phyloP scores from a whole-genome alignment of 2,329 filamentous ascomycete species.

The Pezicula rhizophila region DNA sequence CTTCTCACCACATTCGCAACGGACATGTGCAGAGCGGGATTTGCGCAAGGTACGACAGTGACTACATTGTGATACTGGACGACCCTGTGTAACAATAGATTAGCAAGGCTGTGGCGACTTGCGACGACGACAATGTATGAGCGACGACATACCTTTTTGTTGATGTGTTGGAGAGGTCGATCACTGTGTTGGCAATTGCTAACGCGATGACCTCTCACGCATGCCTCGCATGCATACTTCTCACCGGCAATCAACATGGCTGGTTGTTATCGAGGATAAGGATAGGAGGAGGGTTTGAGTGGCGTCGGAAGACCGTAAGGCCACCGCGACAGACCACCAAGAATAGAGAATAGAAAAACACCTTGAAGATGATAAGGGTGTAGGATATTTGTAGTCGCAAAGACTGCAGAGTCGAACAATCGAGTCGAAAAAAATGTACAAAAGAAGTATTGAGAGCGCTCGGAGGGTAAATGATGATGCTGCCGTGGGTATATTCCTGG shows the following conservation, averaged over 20 bases:
- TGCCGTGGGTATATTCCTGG: conserved; percentile 22
- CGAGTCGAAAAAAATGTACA: conserved; percentile 22
- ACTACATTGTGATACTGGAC: conserved; percentile 93
- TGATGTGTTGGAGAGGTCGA: conserved; percentile 86
- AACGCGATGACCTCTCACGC: conserved; percentile 95
- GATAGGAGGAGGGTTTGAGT: conserved; percentile 10
- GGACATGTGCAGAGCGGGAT: conserved; percentile 87
- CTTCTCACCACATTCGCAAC: conserved; percentile 94
- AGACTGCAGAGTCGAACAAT: conserved; percentile 28
- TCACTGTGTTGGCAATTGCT: conserved; percentile 97
- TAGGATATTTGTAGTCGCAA: conserved; percentile 22
- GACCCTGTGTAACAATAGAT: conserved; percentile 44
- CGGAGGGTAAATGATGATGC: conserved; percentile 12
- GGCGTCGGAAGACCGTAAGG: conserved; percentile 21
- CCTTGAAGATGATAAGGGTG: conserved; percentile 19
- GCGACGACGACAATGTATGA: background rate
- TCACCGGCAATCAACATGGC: conserved; percentile 84
- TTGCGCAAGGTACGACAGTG: conserved; percentile 97
- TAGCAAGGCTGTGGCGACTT: conserved; percentile 1
- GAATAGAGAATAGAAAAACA: conserved; percentile 13
- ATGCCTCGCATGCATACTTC: conserved; percentile 90
- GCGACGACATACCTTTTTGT: conserved; percentile 60
- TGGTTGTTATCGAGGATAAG: conserved; percentile 15
- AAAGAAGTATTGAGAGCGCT: conserved; percentile 7
- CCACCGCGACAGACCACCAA: conserved; percentile 17